phyloP scores from a whole-genome alignment of 1,284 basidiomycete genomes.

The Puccinia hordei region DNA sequence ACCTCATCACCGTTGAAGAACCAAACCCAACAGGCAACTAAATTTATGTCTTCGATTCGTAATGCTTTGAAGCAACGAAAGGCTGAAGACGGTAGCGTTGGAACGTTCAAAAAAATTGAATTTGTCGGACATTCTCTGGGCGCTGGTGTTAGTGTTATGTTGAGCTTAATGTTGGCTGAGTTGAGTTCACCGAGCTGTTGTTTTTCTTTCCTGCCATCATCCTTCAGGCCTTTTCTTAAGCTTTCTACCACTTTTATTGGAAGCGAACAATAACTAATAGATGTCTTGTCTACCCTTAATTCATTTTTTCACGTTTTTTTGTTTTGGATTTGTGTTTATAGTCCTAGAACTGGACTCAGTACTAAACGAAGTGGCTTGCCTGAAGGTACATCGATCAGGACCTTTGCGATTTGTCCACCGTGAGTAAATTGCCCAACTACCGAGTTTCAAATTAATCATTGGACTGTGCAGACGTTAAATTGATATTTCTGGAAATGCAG shows the following conservation, averaged over 20 bases:
- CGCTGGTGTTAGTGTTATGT: slow-evolving; percentile 75
- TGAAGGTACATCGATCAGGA: slow-evolving; percentile 18
- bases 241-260: no score
- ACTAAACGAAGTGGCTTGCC: slow-evolving; percentile 29
- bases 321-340: background rate
- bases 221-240: no score
- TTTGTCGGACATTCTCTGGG: slow-evolving; percentile 78
- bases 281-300: background rate
- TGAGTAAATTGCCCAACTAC: slow-evolving; percentile 38
- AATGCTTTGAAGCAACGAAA: slow-evolving; percentile 15
- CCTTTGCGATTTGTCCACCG: slow-evolving; percentile 42
- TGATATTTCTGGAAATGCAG: slow-evolving; percentile 66
- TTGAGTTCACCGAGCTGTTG: slow-evolving; percentile 64
- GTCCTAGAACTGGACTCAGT: slow-evolving; percentile 27
- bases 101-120: slow-evolving; percentile 56
- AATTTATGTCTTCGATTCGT: slow-evolving; percentile 5
- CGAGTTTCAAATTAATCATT: slow-evolving; percentile 34
- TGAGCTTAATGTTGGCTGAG: slow-evolving; percentile 83
- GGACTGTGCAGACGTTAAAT: slow-evolving; percentile 64
- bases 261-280: no score
- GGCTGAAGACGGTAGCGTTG: background rate
- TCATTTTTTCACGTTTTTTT: background rate
- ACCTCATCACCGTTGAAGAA: background rate
- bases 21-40: background rate
- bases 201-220: background rate